Percentiles rank a stretch among this genome's conserved stretches.
phyloP scores from a whole-genome alignment of 352 stramenopile species.

The Phytophthora palmivora region DNA sequence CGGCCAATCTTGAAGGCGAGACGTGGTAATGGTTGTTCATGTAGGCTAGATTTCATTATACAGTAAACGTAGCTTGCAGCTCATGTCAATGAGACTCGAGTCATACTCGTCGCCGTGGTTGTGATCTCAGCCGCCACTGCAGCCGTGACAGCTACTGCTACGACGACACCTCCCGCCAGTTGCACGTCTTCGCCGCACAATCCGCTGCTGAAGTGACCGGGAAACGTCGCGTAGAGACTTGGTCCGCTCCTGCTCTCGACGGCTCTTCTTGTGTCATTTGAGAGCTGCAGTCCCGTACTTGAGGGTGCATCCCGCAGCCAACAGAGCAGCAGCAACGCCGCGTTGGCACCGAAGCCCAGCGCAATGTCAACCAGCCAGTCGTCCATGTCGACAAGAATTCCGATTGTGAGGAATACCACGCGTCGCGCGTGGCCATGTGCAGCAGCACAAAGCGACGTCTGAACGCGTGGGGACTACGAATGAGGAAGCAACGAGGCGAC shows the following conservation, averaged over 20 bases:
- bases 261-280: constrained; percentile 23
- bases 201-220: constrained; percentile 28
- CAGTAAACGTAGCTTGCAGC: constrained; percentile 12
- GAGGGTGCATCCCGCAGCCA: constrained; percentile 25
- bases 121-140: constrained; percentile 26
- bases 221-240: constrained; percentile 29
- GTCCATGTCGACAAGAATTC: constrained; percentile 27
- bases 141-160: constrained; percentile 24
- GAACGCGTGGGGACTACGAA: too few relatives aligned
- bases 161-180: constrained; percentile 26
- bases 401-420: constrained; percentile 28
- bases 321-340: constrained; percentile 23
- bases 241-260: constrained; percentile 9
- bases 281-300: constrained; percentile 23
- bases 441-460: constrained; percentile 14
- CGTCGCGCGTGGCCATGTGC: constrained; percentile 32
- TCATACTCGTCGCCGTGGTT: constrained; percentile 28
- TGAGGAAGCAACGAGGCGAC: too few relatives aligned
- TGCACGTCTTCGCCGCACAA: constrained; percentile 33
- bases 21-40: constrained; percentile 17
- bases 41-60: constrained; percentile 26
- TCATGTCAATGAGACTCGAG: constrained; percentile 17
- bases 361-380: constrained; percentile 21
- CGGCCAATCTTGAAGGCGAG: constrained; percentile 12
- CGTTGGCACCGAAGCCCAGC: constrained; percentile 17